Base-by-base conservation (phyloP, 495 filamentous ascomycete genomes). In the Neurospora cerealis region DNA sequence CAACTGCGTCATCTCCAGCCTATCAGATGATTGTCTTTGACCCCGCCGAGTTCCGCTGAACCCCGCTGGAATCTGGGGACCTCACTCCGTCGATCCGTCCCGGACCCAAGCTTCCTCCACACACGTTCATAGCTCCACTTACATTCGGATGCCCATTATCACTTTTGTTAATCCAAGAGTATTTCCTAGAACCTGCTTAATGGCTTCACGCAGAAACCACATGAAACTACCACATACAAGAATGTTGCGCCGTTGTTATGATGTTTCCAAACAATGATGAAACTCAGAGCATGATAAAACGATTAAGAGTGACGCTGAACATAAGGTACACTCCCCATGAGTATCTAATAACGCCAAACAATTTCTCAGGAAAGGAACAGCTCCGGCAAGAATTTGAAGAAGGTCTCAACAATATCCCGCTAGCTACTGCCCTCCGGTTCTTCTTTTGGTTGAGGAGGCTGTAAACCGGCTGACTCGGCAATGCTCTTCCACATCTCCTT, bases 401-500 rank as follows among this genome's bases (percentile, higher is more conserved):
- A 60, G 11, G 0, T 2, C 21, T 66, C 54, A 34, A 40, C 62
- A 48, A 15, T 1, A 9, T 39, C 41, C 69, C 70, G 66, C 75
- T 80, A 80, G 42, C 74, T 78, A 76, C 75, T 79, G 70, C 76
- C 41, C 32, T 76, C 74, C 1, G 78, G 36, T 73, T 86, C 84
- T 69, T 85, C 84, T 73, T 86, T 86, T 19, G 54, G 54, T 74
- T 84, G 78, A 4, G 81, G 83, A 21, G 77, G 71, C 76, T 83
- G 84, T 38, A 96, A 85, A 46, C 93, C 93, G 3, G 92, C 92
- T 72, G 88, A 90, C 77, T 92, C 88, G 78, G 92, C 93, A 21
- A 91, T 88, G 73, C 91, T 90, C 83, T 97, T 93, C 93, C 93
- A 98, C 74, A 91, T 92, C 79, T 93, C 91, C 37, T 90, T 85